These are phyloP conservation scores for Solanum tarapatanum DNA, from an alignment of 257 asterid genomes.

Conservation along the genomic window DNA sequence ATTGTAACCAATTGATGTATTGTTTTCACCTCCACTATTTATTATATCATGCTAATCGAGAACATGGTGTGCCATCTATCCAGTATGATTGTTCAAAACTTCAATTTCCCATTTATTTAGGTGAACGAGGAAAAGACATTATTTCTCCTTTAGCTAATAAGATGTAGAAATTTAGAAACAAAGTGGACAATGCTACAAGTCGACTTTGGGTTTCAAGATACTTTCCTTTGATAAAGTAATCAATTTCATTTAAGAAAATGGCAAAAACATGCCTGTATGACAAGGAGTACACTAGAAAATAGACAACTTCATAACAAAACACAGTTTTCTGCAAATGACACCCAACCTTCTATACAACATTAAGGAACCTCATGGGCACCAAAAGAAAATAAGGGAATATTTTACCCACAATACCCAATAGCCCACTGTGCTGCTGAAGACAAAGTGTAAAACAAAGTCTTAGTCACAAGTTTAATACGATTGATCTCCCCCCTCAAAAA, in stretches of 20 bases:
- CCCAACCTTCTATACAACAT: neutral
- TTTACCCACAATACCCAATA: neutral
- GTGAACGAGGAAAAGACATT: neutral
- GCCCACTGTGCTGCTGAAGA: neutral
- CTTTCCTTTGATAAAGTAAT: neutral
- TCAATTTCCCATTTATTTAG: neutral
- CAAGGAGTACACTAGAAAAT: neutral
- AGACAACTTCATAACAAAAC: neutral
- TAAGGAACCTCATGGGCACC: neutral
- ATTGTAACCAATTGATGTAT: neutral
- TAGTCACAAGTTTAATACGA: neutral
- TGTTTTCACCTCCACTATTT: neutral
- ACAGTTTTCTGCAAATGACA: neutral
- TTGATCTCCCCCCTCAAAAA: neutral
- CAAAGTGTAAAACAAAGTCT: neutral
- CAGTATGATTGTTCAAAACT: neutral
- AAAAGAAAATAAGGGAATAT: neutral
- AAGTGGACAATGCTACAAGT: neutral
- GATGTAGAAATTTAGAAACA: neutral
- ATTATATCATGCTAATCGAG: neutral
- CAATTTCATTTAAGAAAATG: neutral
- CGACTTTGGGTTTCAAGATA: neutral
- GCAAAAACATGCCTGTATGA: neutral
- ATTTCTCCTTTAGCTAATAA: neutral
- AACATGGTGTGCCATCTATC: neutral